Percentiles rank a stretch among this genome's conserved stretches.
phyloP scores from a whole-genome alignment of 2,329 filamentous ascomycete species.

The Epichloe glyceriae region DNA sequence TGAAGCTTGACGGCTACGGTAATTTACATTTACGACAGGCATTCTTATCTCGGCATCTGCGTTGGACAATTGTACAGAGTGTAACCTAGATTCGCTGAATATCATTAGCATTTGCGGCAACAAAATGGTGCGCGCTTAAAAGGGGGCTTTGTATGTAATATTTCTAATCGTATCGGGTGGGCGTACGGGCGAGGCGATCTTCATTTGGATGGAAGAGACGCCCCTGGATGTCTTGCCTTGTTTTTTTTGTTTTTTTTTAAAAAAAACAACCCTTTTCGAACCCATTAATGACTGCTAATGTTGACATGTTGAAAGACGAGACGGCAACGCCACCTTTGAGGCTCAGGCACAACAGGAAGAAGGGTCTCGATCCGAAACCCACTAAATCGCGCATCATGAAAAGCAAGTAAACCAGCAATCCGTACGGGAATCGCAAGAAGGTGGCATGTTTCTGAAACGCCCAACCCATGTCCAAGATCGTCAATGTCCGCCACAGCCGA shows the following conservation, averaged over 20 bases:
- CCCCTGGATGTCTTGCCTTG: not conserved
- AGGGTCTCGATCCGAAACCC: not conserved
- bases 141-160: slow-evolving; percentile 24
- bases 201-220: no score
- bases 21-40: slow-evolving; percentile 19
- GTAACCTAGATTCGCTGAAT: no score
- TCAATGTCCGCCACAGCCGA: no score
- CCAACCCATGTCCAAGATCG: not conserved
- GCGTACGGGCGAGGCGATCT: slow-evolving; percentile 7
- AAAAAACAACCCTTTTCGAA: slow-evolving; percentile 5
- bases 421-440: not conserved
- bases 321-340: no score
- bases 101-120: slow-evolving; percentile 12
- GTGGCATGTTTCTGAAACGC: not conserved
- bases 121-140: not conserved
- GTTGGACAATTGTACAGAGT: no score
- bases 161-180: slow-evolving; percentile 31
- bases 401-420: no score
- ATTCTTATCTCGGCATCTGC: slow-evolving; percentile 11
- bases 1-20: slow-evolving; percentile 28
- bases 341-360: no score
- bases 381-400: no score
- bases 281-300: not conserved
- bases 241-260: not conserved
- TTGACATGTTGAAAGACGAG: no score